These are phyloP conservation scores for Coemansia sp. DNA, from an alignment of 192 early-diverging fungal genomes.

Conservation along the genomic window DNA sequence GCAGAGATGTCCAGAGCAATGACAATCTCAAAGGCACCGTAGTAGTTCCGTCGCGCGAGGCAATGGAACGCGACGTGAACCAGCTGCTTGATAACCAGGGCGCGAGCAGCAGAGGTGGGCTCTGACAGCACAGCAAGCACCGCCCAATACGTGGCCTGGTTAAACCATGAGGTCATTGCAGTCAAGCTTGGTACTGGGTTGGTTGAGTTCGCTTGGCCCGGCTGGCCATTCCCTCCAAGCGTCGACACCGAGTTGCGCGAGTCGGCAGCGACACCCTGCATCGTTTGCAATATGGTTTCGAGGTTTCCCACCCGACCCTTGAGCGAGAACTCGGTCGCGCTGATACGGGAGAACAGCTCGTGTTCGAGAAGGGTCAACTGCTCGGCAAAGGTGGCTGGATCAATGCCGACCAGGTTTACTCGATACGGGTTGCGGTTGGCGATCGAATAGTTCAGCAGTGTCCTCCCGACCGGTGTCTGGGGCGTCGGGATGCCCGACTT, in stretches of 20 bases:
- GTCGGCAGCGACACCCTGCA: constrained; percentile 42
- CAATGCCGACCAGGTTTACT: constrained; percentile 49
- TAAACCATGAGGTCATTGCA: constrained; percentile 58
- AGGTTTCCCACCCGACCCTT: constrained; percentile 54
- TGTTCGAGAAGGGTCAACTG: constrained; percentile 81
- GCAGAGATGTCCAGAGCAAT: constrained; percentile 57
- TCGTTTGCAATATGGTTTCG: constrained; percentile 52
- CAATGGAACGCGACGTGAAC: constrained; percentile 59
- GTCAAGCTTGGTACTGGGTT: constrained; percentile 55
- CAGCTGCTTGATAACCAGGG: constrained; percentile 52
- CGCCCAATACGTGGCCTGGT: constrained; percentile 59
- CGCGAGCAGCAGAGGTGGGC: constrained; percentile 44
- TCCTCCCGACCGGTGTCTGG: constrained; percentile 48
- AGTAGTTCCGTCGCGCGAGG: constrained; percentile 57
- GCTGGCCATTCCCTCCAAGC: constrained; percentile 12
- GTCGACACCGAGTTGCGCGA: constrained; percentile 31
- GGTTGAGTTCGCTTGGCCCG: constrained; percentile 8
- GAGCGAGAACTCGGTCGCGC: constrained; percentile 66
- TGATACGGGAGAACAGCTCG: constrained; percentile 65
- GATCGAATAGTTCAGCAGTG: constrained; percentile 49
- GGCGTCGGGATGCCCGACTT: constrained; percentile 58
- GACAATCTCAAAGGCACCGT: constrained; percentile 58
- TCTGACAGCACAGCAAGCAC: constrained; percentile 52
- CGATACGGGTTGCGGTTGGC: constrained; percentile 56
- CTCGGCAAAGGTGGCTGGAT: constrained; percentile 68